These are phyloP conservation scores for Acer saccharum DNA, from an alignment of 345 rosid genomes.

Conservation along the genomic window DNA sequence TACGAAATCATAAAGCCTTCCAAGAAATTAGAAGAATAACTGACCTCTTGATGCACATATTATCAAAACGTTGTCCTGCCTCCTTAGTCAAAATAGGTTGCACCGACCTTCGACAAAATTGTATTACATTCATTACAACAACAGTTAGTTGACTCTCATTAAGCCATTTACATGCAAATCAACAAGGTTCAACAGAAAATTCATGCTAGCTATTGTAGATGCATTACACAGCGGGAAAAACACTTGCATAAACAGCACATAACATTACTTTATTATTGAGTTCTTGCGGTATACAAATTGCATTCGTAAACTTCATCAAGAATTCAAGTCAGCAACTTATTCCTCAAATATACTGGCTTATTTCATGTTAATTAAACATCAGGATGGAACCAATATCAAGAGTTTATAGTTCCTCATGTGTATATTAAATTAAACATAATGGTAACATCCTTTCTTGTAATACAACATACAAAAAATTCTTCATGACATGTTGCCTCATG, in stretches of 20 bases:
- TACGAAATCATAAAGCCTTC: background rate
- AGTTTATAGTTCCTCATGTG: background rate
- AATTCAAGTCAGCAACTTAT: background rate
- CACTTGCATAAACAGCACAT: background rate
- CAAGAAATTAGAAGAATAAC: background rate
- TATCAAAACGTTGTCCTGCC: background rate
- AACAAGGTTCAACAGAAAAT: too few species aligned
- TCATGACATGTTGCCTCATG: background rate
- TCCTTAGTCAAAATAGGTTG: background rate
- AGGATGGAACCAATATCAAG: background rate
- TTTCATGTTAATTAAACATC: background rate
- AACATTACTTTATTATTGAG: background rate
- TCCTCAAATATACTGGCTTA: background rate
- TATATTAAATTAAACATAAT: background rate
- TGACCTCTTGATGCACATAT: background rate
- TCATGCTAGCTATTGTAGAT: background rate
- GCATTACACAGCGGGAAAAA: background rate
- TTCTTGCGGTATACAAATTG: background rate
- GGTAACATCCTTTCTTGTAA: background rate
- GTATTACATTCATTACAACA: background rate
- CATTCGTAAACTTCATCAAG: background rate
- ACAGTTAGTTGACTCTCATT: background rate
- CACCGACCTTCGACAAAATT: background rate
- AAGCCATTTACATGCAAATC: too few species aligned
- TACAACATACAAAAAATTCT: slow-evolving; percentile 2